A percentile compares a stretch with the other conserved stretches of the same genome.
These are phyloP conservation scores for Astrocystis sublimbata DNA, from an alignment of 495 filamentous ascomycete species.

Conservation along the genomic window DNA sequence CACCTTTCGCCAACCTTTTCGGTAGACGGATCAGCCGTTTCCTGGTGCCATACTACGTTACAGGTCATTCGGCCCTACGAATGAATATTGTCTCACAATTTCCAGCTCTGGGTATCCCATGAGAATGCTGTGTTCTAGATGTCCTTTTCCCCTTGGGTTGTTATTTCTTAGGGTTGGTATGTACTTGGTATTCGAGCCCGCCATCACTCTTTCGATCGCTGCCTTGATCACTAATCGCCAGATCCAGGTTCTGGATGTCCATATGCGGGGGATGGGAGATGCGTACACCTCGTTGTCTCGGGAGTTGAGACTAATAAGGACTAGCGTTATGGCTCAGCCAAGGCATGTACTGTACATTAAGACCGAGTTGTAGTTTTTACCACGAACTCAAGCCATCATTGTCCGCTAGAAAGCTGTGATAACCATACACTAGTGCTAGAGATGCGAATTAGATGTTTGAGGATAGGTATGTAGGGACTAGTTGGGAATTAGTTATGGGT, in stretches of 20 bases:
- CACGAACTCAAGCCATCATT: not conserved
- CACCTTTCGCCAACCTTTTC: not conserved
- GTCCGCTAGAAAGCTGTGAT: not conserved
- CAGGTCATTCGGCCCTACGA: slow-evolving; percentile 16
- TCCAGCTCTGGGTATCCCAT: slow-evolving; percentile 2
- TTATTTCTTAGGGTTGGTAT: not conserved
- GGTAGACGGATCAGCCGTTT: not conserved
- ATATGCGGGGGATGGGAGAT: too few species aligned
- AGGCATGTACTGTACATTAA: not conserved
- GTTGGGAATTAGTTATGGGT: not conserved
- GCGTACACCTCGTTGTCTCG: not conserved
- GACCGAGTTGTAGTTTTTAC: not conserved
- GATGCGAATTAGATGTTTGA: not conserved
- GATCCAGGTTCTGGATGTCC: too few species aligned
- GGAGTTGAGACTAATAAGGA: slow-evolving; percentile 1
- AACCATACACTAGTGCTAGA: too few species aligned
- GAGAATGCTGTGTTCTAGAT: not conserved
- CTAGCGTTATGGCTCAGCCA: slow-evolving; percentile 11
- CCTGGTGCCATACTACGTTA: not conserved
- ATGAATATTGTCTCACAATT: slow-evolving; percentile 10
- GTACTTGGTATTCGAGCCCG: too few species aligned
- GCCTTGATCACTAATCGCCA: too few species aligned
- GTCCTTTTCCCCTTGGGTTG: not conserved
- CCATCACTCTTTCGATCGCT: too few species aligned
- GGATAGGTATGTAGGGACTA: not conserved